These are phyloP conservation scores for Macrophomina pseudophaseolina DNA, from an alignment of 2,329 filamentous ascomycete species.

Conservation along the genomic window DNA sequence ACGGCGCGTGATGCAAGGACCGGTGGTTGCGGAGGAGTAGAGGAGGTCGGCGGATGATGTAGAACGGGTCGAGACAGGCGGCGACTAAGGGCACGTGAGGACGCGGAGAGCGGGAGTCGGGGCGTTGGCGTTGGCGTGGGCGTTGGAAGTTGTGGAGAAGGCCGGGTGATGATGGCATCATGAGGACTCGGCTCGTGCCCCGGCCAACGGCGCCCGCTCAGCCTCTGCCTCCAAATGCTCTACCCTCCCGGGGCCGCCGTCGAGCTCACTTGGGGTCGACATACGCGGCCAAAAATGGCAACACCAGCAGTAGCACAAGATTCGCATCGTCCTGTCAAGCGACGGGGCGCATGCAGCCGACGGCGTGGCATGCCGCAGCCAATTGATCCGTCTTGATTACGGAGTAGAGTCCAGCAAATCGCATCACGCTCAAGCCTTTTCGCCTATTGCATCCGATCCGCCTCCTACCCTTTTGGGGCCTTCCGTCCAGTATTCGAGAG, in stretches of 20 bases:
- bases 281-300: neutral
- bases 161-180: slow-evolving; percentile 17
- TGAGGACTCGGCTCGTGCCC: neutral
- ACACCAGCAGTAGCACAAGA: neutral
- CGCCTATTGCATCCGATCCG: neutral
- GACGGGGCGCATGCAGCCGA: neutral
- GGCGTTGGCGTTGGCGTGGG: neutral
- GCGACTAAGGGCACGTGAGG: slow-evolving; percentile 6
- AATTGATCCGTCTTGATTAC: neutral
- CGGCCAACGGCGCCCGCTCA: neutral
- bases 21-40: neutral
- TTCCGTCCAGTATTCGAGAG: neutral
- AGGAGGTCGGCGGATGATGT: neutral
- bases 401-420: slow-evolving; percentile 7
- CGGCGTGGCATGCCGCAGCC: neutral
- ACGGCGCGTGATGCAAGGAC: slow-evolving; percentile 4
- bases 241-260: neutral
- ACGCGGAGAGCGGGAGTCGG: neutral
- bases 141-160: slow-evolving; percentile 13
- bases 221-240: neutral
- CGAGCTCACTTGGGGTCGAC: neutral
- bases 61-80: neutral
- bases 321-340: neutral
- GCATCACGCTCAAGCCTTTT: slow-evolving; percentile 1
- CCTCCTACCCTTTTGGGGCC: neutral